phyloP scores from a whole-genome alignment of 192 early-diverging fungal species.

The Podila epicladia region DNA sequence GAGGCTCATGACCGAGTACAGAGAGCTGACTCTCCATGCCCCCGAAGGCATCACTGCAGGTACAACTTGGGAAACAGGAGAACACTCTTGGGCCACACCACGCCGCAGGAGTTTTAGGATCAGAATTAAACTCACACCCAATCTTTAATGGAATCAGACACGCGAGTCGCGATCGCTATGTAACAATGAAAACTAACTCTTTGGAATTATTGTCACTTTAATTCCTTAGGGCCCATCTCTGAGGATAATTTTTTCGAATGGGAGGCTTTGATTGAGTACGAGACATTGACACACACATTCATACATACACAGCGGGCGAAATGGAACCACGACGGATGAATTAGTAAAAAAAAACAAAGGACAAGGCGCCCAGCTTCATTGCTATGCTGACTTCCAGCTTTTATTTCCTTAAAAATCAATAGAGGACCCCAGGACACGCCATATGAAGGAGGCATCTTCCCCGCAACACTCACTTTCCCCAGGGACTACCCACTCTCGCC shows the following conservation, averaged over 20 bases:
- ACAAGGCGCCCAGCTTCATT: background rate
- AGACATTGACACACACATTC: background rate
- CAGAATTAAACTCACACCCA: too few species aligned
- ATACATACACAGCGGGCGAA: too few species aligned
- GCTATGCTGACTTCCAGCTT: constrained; percentile 55
- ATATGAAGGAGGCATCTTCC: constrained; percentile 95
- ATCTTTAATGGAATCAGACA: background rate
- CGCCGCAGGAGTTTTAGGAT: too few species aligned
- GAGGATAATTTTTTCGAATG: constrained; percentile 92
- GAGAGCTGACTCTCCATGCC: constrained; percentile 88
- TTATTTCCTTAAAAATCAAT: constrained; percentile 43
- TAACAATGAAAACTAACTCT: background rate
- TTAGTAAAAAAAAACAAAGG: background rate
- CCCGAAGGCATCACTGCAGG: constrained; percentile 95
- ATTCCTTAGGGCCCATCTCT: constrained; percentile 69
- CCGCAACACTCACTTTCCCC: constrained; percentile 88
- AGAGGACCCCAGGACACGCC: constrained; percentile 93
- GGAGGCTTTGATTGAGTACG: constrained; percentile 88
- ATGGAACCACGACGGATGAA: background rate
- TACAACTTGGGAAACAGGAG: constrained; percentile 30
- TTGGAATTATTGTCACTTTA: background rate
- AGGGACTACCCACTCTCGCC: constrained; percentile 96
- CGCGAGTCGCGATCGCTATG: background rate
- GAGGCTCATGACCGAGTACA: constrained; percentile 94
- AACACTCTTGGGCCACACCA: too few species aligned